Conservation (phyloP, 352 stramenopile species). For the Plasmopara viticola region DNA sequence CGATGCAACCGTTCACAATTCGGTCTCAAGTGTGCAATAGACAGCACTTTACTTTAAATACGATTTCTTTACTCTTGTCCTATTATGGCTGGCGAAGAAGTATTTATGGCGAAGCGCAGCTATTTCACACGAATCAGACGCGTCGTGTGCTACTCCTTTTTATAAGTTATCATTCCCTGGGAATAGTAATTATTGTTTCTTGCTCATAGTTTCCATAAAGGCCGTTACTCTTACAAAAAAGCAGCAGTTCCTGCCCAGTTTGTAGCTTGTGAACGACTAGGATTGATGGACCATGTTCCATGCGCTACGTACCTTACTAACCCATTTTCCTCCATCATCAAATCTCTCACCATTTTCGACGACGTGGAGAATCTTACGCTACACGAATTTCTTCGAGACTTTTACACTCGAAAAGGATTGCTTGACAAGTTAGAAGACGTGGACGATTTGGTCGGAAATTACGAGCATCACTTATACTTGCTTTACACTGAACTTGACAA, state of each 20-base stretch:
- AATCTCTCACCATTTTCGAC: conserved; percentile 49
- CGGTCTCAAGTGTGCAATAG: too few relatives aligned
- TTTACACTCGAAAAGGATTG: conserved; percentile 58
- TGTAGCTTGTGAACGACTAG: not conserved
- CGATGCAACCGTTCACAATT: too few relatives aligned
- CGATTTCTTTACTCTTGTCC: too few relatives aligned
- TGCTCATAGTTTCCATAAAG: too few relatives aligned
- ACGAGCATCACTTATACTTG: conserved; percentile 43
- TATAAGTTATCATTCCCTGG: too few relatives aligned
- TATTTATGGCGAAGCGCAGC: too few relatives aligned
- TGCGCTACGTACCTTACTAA: conserved; percentile 15
- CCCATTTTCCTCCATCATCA: conserved; percentile 47
- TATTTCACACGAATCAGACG: too few relatives aligned
- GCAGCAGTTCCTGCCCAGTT: not conserved
- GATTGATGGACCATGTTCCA: conserved; percentile 16
- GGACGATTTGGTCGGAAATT: conserved; percentile 45
- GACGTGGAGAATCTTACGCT: conserved; percentile 44
- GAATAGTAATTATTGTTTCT: too few relatives aligned
- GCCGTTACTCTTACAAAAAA: too few relatives aligned
- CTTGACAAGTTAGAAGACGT: conserved; percentile 68
- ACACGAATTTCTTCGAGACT: conserved; percentile 62
- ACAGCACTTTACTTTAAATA: too few relatives aligned
- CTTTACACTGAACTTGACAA: conserved; percentile 67
- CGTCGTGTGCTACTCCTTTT: too few relatives aligned
- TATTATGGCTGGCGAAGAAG: too few relatives aligned